Evolutionary conservation across 768 basidiomycete species (phyloP).

Genomic region (Russula griseocarnosa): DNA sequence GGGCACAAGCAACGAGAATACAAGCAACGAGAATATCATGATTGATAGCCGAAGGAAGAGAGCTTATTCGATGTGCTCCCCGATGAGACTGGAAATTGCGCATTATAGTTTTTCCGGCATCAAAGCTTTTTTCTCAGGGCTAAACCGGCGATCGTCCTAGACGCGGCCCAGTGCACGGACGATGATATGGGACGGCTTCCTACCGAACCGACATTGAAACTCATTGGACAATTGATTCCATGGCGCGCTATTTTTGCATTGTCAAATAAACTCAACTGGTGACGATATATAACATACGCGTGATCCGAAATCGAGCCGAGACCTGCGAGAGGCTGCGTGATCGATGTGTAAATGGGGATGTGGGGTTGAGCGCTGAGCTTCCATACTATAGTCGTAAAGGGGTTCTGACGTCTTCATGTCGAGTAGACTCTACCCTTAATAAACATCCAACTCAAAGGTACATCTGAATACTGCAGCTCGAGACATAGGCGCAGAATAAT

Average conservation of each 20-base stretch:
- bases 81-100: slow-evolving; percentile 40
- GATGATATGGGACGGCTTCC: slow-evolving; percentile 67
- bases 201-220: slow-evolving; percentile 61
- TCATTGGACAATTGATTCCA: slow-evolving; percentile 50
- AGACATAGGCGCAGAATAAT: too few relatives aligned
- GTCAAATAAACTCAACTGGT: neutral
- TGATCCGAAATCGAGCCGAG: slow-evolving; percentile 45
- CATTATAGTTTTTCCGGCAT: too few relatives aligned
- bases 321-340: slow-evolving; percentile 53
- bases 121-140: neutral
- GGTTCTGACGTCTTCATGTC: neutral
- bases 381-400: slow-evolving; percentile 44
- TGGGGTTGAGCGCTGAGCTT: slow-evolving; percentile 40
- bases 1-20: slow-evolving; percentile 72
- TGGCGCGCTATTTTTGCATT: slow-evolving; percentile 37
- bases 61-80: slow-evolving; percentile 82
- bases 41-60: slow-evolving; percentile 80
- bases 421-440: too few relatives aligned
- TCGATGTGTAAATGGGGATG: slow-evolving; percentile 58
- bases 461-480: too few relatives aligned
- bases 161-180: slow-evolving; percentile 77
- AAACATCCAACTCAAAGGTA: too few relatives aligned
- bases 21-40: slow-evolving; percentile 60
- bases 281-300: slow-evolving; percentile 20
- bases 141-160: slow-evolving; percentile 48